phyloP scores from a whole-genome alignment of 176 grass and related monocot genomes.

The Carex myosuroides region DNA sequence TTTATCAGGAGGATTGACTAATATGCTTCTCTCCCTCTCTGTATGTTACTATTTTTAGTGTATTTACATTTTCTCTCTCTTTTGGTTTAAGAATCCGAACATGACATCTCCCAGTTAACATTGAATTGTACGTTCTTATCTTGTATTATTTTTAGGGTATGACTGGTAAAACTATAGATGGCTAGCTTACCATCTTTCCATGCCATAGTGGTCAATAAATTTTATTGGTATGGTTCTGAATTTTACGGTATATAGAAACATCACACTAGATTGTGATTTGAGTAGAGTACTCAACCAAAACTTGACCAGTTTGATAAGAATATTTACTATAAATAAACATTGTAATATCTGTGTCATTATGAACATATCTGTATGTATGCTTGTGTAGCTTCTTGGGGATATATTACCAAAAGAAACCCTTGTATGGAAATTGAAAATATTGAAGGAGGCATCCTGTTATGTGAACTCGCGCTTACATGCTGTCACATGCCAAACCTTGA shows the following conservation, averaged over 20 bases:
- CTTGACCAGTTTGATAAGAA: neutral
- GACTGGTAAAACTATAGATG: neutral
- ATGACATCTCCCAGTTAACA: neutral
- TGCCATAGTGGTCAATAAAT: neutral
- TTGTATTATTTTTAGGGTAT: neutral
- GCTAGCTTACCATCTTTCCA: neutral
- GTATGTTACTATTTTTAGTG: constrained; percentile 2
- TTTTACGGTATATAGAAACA: neutral
- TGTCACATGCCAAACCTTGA: constrained; percentile 62
- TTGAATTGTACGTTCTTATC: neutral
- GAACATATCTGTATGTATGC: neutral
- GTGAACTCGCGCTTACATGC: constrained; percentile 80
- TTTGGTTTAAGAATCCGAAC: neutral
- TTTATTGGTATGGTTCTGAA: neutral
- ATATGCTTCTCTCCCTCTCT: constrained; percentile 13
- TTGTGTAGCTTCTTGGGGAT: constrained; percentile 55
- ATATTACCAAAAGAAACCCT: constrained; percentile 67
- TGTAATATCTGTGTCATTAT: neutral
- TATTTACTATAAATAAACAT: neutral
- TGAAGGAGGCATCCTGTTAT: constrained; percentile 55
- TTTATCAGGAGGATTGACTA: constrained; percentile 18
- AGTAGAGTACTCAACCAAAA: neutral
- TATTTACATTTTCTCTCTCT: neutral
- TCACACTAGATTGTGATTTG: neutral
- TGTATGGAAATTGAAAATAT: constrained; percentile 64